Percentiles rank a stretch among this genome's conserved stretches.
Conservation (phyloP, 31 red algal species). For the Porphyra umbilicalis region DNA sequence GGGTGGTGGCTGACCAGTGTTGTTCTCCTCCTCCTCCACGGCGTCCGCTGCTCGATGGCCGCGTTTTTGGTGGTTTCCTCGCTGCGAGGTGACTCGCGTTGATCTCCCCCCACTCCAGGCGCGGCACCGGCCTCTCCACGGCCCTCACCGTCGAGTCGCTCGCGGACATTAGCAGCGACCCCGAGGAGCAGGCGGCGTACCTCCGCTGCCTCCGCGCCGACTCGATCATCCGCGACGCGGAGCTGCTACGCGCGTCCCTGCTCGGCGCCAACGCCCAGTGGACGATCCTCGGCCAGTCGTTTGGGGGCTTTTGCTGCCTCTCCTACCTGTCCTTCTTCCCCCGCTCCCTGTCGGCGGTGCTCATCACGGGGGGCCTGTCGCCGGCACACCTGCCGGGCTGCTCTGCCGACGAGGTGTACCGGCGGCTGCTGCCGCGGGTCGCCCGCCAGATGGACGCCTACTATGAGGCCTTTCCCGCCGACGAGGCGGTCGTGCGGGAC, state of each 20-base stretch:
- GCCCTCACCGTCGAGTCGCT: constrained; percentile 3
- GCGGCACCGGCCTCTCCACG: constrained; percentile 13
- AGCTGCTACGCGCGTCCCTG: constrained; percentile 4
- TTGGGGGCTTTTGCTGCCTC: constrained; percentile 23
- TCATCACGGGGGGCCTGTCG: constrained; percentile 14
- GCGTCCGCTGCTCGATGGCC: too few relatives aligned
- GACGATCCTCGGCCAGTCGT: constrained; percentile 26
- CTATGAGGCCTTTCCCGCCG: constrained; percentile 14
- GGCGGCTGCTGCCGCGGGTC: constrained; percentile 5
- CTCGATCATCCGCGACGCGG: constrained; percentile 21
- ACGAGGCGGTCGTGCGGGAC: neutral
- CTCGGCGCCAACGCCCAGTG: constrained; percentile 1
- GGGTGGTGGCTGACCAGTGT: neutral
- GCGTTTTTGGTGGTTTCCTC: neutral
- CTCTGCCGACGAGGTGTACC: constrained; percentile 2
- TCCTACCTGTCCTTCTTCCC: constrained; percentile 20
- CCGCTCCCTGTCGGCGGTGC: neutral
- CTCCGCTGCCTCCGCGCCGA: constrained; percentile 13
- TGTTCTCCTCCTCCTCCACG: neutral
- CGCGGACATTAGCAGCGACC: neutral
- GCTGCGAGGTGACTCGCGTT: too few relatives aligned
- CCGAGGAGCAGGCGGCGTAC: constrained; percentile 1
- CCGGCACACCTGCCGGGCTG: constrained; percentile 2
- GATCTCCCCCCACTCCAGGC: neutral
- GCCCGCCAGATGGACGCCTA: constrained; percentile 7